Evolutionary conservation across 139 green algal species (phyloP), one percentile per base, ranked within the genome.

Genomic region (Chlorella sp.): DNA sequence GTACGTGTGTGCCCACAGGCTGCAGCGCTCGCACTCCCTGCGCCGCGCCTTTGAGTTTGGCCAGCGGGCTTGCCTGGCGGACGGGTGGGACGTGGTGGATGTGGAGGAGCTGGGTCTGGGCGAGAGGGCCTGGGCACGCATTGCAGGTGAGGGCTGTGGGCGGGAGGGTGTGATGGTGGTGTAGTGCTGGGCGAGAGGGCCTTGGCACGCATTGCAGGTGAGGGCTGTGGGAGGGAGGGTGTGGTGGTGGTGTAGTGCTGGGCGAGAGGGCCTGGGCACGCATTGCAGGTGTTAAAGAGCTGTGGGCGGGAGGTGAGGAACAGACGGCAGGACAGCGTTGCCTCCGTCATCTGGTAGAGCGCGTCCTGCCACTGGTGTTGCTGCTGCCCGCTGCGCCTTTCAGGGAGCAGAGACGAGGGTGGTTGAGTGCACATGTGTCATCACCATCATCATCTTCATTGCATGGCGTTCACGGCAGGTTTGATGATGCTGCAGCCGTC

Each of bases 61-160:
- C 17, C 14, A 30, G 23, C 70, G 65, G 26, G 83, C 86, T 1
- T 80, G 73, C 35, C 75, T 86, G 69, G 73, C 73, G 14, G 61
- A 60, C 4, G 86, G 85, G 0, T 91, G 86, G 86, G 86, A 91
- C 62, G 81, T 91, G 35, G 72, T 91, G 31, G 72, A 69, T 26
- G 71, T 66, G 30, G 67, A 80, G 49, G 85, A 90, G 69, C 62
- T 66, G n/a, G 22, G 24, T 0, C 62, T 88, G 23, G 65, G 61
- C 6, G 70, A 42, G 50, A 30, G 62, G 5, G 35, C 72, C 35
- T 74, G 63, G 71, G n/a, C 31, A 20, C 22, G 62, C 50, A 34
- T 83, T 60, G 70, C 59, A 42, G 31, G 62, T 72, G 27, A 22
- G 49, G 2, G 1, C 3, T 33, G 1, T 4, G 86, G 85, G 0